These are phyloP conservation scores for Gamarada debralockiae DNA, from an alignment of 495 filamentous ascomycete species.

Conservation along the genomic window DNA sequence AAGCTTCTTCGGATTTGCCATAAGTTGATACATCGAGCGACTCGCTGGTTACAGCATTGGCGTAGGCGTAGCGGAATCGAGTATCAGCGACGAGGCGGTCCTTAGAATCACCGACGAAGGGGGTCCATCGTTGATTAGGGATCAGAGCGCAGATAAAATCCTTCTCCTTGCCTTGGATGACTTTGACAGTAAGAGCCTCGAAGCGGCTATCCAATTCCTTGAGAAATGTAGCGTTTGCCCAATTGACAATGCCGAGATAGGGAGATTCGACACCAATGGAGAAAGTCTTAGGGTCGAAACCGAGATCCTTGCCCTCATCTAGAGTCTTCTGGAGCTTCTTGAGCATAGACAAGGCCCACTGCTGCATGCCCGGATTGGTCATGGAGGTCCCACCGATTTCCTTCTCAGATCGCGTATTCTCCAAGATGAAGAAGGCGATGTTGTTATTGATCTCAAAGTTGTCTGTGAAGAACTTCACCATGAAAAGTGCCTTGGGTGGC, in stretches of 20 bases:
- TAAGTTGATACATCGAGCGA: not conserved
- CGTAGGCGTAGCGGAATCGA: not conserved
- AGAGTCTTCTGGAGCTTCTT: not conserved
- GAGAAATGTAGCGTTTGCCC: not conserved
- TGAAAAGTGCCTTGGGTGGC: not conserved
- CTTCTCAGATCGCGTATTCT: not conserved
- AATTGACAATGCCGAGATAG: not conserved
- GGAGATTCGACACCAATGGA: not conserved
- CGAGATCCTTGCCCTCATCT: not conserved
- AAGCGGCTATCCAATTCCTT: not conserved
- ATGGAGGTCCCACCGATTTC: not conserved
- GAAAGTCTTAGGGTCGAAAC: not conserved
- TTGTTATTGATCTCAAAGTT: not conserved
- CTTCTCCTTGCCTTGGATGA: not conserved
- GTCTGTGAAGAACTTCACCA: not conserved
- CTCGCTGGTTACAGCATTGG: not conserved
- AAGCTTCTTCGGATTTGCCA: not conserved
- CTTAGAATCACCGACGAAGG: not conserved
- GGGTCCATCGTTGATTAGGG: not conserved
- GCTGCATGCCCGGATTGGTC: not conserved
- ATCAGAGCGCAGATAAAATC: not conserved
- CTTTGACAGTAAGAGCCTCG: not conserved
- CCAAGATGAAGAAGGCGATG: not conserved
- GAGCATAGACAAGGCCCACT: not conserved
- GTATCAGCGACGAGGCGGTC: slow-evolving; percentile 4